Conservation (phyloP, 768 basidiomycete genomes). For the Tricholoma saponaceum region DNA sequence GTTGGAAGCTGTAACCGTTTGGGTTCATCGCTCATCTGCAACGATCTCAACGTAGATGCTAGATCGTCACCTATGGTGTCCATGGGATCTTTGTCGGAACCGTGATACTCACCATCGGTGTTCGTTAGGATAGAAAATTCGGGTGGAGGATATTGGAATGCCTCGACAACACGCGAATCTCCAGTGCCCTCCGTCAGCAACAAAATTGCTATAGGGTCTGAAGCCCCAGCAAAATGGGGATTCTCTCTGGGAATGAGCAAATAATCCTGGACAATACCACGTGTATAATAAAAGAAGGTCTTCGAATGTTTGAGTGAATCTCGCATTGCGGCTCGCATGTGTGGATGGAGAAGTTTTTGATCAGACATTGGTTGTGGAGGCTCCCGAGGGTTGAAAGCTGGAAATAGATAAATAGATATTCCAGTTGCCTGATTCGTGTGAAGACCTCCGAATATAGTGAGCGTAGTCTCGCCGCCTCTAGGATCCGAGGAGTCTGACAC, state of each 20-base stretch:
- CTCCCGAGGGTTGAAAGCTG: slow-evolving; percentile 56
- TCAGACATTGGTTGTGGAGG: slow-evolving; percentile 41
- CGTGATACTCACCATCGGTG: slow-evolving; percentile 1
- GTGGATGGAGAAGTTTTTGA: slow-evolving; percentile 30
- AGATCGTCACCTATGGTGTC: slow-evolving; percentile 34
- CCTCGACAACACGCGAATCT: slow-evolving; percentile 49
- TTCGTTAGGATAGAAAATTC: slow-evolving; percentile 19
- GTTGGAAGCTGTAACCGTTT: slow-evolving; percentile 29
- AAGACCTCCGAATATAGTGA: slow-evolving; percentile 78
- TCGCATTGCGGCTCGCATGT: slow-evolving; percentile 60
- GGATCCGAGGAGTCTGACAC: slow-evolving; percentile 65
- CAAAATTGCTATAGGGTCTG: slow-evolving; percentile 68
- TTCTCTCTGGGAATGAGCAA: slow-evolving; percentile 64
- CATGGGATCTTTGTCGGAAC: slow-evolving; percentile 4
- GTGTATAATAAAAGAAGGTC: slow-evolving; percentile 54
- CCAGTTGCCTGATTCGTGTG: slow-evolving; percentile 50
- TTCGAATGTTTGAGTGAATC: slow-evolving; percentile 48
- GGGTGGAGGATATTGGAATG: slow-evolving; percentile 71
- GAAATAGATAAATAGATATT: slow-evolving; percentile 65
- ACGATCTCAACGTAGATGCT: slow-evolving; percentile 34
- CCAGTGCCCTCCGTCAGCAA: slow-evolving; percentile 50
- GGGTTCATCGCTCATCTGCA: slow-evolving; percentile 36
- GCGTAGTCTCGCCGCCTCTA: slow-evolving; percentile 64
- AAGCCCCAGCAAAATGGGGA: slow-evolving; percentile 65
- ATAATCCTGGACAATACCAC: slow-evolving; percentile 71